These are phyloP conservation scores for Strobilomyces echinocephalus DNA, from an alignment of 768 basidiomycete species.

Conservation along the genomic window DNA sequence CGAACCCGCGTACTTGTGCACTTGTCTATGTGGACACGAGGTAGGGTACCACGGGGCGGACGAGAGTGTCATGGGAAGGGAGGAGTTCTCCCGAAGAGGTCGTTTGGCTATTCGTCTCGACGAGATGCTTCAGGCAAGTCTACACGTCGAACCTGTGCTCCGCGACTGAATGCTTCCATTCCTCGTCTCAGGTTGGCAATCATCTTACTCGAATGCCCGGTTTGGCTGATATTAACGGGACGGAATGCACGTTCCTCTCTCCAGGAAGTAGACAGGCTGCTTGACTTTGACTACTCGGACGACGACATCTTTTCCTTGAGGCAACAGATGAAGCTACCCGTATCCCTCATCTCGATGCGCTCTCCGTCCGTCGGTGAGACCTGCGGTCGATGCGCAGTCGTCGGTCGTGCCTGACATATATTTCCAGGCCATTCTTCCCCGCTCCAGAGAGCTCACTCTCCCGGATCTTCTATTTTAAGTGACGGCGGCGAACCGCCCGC, in stretches of 20 bases:
- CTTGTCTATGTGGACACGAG: slow-evolving; percentile 68
- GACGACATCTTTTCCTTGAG: slow-evolving; percentile 64
- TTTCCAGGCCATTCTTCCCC: slow-evolving; percentile 25
- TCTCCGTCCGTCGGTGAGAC: slow-evolving; percentile 51
- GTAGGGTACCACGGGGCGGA: slow-evolving; percentile 65
- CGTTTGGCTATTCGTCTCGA: slow-evolving; percentile 78
- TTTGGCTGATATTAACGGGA: slow-evolving; percentile 14
- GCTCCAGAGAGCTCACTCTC: slow-evolving; percentile 14
- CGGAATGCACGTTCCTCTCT: slow-evolving; percentile 3
- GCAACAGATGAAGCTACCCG: slow-evolving; percentile 60
- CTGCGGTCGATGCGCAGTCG: not conserved
- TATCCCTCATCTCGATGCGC: slow-evolving; percentile 46
- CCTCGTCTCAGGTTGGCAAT: slow-evolving; percentile 21
- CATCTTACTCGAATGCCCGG: slow-evolving; percentile 6
- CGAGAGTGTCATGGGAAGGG: slow-evolving; percentile 46
- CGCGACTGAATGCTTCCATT: slow-evolving; percentile 13
- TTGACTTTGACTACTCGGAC: slow-evolving; percentile 77
- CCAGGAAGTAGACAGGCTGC: slow-evolving; percentile 71
- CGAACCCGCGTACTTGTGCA: slow-evolving; percentile 48
- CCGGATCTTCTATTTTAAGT: slow-evolving; percentile 40
- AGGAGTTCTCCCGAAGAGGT: slow-evolving; percentile 67
- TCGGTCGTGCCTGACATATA: slow-evolving; percentile 1
- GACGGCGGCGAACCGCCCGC: slow-evolving; percentile 45
- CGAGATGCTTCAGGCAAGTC: slow-evolving; percentile 68
- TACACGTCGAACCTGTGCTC: not conserved